phyloP scores from a whole-genome alignment of 345 rosid species.

The Populus pruinosa region DNA sequence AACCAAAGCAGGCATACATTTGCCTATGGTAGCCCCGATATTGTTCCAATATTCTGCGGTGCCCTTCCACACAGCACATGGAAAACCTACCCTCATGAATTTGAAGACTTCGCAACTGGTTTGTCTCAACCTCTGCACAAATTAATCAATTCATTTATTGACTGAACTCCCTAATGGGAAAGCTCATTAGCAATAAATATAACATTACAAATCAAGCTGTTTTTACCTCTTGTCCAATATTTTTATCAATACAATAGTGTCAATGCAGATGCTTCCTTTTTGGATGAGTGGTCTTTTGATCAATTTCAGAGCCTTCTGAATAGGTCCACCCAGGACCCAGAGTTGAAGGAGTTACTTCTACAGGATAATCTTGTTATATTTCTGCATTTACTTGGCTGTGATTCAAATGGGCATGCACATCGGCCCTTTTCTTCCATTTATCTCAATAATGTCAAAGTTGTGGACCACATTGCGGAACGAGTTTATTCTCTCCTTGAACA shows the following conservation, averaged over 20 bases:
- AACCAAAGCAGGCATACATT: constrained; percentile 77
- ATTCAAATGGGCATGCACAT: constrained; percentile 97
- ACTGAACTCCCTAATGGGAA: background rate
- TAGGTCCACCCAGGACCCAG: constrained; percentile 64
- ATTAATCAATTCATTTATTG: background rate
- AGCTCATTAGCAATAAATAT: background rate
- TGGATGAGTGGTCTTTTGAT: constrained; percentile 98
- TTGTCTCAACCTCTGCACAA: constrained; percentile 14
- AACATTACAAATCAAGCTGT: background rate
- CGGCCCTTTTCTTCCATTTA: constrained; percentile 90
- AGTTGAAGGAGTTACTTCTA: constrained; percentile 67
- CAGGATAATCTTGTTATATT: constrained; percentile 85
- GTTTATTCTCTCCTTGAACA: constrained; percentile 74
- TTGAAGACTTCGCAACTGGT: constrained; percentile 98
- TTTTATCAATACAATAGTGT: constrained; percentile 26
- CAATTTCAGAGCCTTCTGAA: constrained; percentile 89
- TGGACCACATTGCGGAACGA: constrained; percentile 74
- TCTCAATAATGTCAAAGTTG: constrained; percentile 94
- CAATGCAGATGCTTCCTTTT: constrained; percentile 94
- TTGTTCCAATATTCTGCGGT: constrained; percentile 87
- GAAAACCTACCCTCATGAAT: constrained; percentile 80
- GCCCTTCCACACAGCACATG: constrained; percentile 85
- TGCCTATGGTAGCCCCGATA: constrained; percentile 92
- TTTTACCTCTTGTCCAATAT: constrained; percentile 14
- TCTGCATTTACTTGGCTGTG: constrained; percentile 96